Percentiles rank a stretch among this genome's conserved stretches.
Conservation (phyloP, 1,284 basidiomycete genomes). For the Sanguinoderma infundibulare region DNA sequence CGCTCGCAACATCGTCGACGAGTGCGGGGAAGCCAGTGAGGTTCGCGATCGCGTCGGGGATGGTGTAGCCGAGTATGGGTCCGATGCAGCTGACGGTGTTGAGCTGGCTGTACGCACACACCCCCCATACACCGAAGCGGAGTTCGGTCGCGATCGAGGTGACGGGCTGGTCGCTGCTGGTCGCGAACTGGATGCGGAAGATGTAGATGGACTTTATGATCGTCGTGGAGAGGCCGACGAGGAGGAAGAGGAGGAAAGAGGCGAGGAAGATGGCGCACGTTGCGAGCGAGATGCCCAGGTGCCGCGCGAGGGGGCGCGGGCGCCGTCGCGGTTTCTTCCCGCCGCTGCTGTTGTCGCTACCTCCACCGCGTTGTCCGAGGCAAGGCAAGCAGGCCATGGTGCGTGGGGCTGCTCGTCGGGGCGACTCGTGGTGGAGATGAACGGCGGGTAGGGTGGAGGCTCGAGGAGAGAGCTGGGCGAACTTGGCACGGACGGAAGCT, state of each 20-base stretch:
- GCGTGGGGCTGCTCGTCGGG: background rate
- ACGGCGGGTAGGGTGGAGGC: background rate
- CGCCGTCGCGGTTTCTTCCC: slow-evolving; percentile 16
- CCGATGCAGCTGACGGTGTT: slow-evolving; percentile 54
- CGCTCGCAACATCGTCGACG: slow-evolving; percentile 50
- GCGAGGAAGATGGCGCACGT: slow-evolving; percentile 51
- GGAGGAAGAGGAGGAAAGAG: slow-evolving; percentile 71
- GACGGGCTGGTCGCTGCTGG: slow-evolving; percentile 37
- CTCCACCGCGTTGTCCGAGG: background rate
- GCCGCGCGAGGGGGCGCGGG: slow-evolving; percentile 34
- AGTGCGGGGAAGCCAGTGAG: slow-evolving; percentile 50
- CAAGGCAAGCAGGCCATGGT: background rate
- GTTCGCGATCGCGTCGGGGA: slow-evolving; percentile 37
- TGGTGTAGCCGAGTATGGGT: slow-evolving; percentile 53
- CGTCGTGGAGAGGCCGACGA: slow-evolving; percentile 74
- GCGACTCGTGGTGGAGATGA: background rate
- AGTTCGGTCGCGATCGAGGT: slow-evolving; percentile 64
- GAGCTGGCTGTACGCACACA: slow-evolving; percentile 55
- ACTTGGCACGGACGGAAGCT: background rate
- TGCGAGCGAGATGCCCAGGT: slow-evolving; percentile 50
- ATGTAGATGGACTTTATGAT: slow-evolving; percentile 78
- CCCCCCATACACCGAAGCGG: slow-evolving; percentile 77
- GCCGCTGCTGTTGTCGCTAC: background rate
- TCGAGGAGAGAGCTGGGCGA: background rate
- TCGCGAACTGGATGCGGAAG: slow-evolving; percentile 53